Base-by-base conservation (phyloP, 2,329 filamentous ascomycete species). In the Graphilbum sp. region DNA sequence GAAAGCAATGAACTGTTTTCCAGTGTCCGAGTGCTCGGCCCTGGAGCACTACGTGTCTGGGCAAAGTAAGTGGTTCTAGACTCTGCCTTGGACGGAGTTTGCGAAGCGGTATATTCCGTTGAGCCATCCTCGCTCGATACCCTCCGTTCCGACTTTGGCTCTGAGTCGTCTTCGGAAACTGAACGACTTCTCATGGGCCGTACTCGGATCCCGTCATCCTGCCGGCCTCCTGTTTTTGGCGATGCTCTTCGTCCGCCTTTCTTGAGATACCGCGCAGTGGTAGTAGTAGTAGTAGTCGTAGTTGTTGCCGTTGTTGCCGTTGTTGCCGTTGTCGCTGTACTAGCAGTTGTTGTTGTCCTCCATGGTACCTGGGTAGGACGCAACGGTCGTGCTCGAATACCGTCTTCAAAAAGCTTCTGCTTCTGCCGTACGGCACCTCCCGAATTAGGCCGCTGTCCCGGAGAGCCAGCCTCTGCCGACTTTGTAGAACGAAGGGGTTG, bases 401-500 rank as follows among this genome's bases (percentile, higher is more conserved):
- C 20, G 10, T 37, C 35, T 15, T 25, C 20, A 4, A 34, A 16
- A 3, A 20, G 15, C 1, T 18, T n/a, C n/a, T 20, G 35, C 10
- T 33, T 35, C 8, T 25, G n/a, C n/a, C 11, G 25, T 5, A 24
- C 10, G 2, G 17, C 9, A 18, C 15, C 20, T n/a, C 8, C 29
- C 2, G 17, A 30, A 16, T 24, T 35, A 19, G 3, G 8, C 6
- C 16, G 5, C 7, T 32, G 34, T n/a, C 32, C 24, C n/a, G 15
- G 13, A 9, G 27, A n/a, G 13, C 27, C 27, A 17, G 36, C 15
- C 20, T 32, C 12, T 31, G 42, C 40, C 11, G 46, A 41, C 18
- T 34, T 43, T 4, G 41, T 38, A 6, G 41, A 34, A 5, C 40
- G 38, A 7, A 50, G 25, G 1, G 66, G 61, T 10, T 47, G 59